Evolutionary conservation across 805 yeast genomes (phyloP).

Genomic region (Maudiozyma saulgeensis): DNA sequence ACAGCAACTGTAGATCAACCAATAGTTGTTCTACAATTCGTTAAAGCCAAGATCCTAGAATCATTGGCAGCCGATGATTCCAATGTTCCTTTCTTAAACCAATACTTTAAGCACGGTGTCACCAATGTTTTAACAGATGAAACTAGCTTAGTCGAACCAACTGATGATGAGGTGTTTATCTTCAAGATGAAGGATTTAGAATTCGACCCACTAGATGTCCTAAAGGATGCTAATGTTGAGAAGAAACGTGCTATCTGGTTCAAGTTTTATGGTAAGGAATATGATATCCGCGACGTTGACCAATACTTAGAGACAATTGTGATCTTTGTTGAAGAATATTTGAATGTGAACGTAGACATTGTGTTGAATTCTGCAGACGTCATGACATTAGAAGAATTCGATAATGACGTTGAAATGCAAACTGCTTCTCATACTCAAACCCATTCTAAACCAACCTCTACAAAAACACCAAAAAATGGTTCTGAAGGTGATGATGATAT

Average conservation of each 20-base stretch:
- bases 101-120: constrained; percentile 11
- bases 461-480: neutral
- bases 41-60: constrained; percentile 11
- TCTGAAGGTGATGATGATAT: constrained; percentile 11
- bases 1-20: constrained; percentile 13
- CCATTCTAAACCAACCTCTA: neutral
- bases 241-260: constrained; percentile 17
- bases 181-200: constrained; percentile 11
- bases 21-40: constrained; percentile 18
- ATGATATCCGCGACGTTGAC: constrained; percentile 18
- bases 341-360: constrained; percentile 14
- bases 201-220: constrained; percentile 12
- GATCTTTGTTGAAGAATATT: constrained; percentile 17
- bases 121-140: constrained; percentile 10
- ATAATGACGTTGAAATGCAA: neutral
- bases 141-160: neutral
- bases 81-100: constrained; percentile 13
- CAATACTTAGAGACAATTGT: constrained; percentile 20
- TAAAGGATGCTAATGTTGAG: constrained; percentile 13
- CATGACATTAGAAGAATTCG: constrained; percentile 2
- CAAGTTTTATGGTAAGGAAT: constrained; percentile 15
- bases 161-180: neutral
- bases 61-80: constrained; percentile 4
- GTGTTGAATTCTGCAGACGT: constrained; percentile 12
- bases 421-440: neutral